A percentile compares a stretch with the other conserved stretches of the same genome.
phyloP scores from a whole-genome alignment of 2,329 filamentous ascomycete species.

The Colletotrichum ledebouriae region DNA sequence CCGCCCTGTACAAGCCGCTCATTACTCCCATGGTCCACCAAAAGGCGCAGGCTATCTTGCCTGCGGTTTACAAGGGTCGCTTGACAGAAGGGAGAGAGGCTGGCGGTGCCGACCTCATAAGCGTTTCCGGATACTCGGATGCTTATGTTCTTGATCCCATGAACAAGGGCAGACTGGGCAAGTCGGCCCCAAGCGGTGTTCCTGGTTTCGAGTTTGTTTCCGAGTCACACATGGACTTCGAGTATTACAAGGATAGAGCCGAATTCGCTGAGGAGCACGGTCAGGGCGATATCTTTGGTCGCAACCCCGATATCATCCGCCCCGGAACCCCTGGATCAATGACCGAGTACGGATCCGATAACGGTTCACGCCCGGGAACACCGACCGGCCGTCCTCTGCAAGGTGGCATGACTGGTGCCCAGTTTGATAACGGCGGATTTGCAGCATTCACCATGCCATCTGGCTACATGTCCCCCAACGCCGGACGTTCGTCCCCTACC shows the following conservation, averaged over 20 bases:
- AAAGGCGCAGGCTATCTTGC: constrained; percentile 87
- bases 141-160: constrained; percentile 86
- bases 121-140: constrained; percentile 83
- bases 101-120: constrained; percentile 67
- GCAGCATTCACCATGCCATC: constrained; percentile 40
- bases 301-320: constrained; percentile 68
- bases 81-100: constrained; percentile 75
- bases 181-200: constrained; percentile 55
- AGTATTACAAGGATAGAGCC: constrained; percentile 89
- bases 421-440: constrained; percentile 43
- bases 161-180: constrained; percentile 66
- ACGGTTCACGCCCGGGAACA: constrained; percentile 64
- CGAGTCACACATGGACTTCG: constrained; percentile 88
- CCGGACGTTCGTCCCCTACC: constrained; percentile 37
- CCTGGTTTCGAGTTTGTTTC: constrained; percentile 92
- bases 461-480: constrained; percentile 44
- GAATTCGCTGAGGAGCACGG: constrained; percentile 91
- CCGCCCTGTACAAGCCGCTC: constrained; percentile 87
- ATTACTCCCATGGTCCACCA: constrained; percentile 97
- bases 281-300: constrained; percentile 78
- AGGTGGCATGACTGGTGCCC: constrained; percentile 46
- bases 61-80: constrained; percentile 87
- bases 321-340: constrained; percentile 72
- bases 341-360: constrained; percentile 56
- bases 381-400: constrained; percentile 57